phyloP scores from a whole-genome alignment of 169 alveolate species.

The Neospora caninum region DNA sequence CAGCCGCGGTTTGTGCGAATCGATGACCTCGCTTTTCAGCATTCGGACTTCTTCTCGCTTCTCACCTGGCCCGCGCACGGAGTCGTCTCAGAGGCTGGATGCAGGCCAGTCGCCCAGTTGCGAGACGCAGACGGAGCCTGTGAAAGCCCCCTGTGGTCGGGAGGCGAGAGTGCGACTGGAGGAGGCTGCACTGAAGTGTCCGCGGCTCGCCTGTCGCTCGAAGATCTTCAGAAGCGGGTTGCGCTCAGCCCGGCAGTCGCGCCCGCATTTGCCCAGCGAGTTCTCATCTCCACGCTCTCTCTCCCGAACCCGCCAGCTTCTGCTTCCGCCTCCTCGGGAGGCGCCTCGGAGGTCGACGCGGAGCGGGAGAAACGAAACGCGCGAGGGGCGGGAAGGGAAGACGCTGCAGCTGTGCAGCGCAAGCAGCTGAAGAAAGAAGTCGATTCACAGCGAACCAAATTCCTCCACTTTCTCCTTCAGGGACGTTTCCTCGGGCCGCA shows the following conservation, averaged over 20 bases:
- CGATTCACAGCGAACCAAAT: not conserved
- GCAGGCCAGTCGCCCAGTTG: too few species aligned
- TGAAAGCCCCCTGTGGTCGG: too few species aligned
- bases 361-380: not conserved
- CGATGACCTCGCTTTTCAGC: constrained; percentile 19
- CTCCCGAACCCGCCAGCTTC: not conserved
- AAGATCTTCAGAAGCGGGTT: too few species aligned
- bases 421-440: not conserved
- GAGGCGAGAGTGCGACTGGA: too few species aligned
- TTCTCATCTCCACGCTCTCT: not conserved
- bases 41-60: constrained; percentile 36
- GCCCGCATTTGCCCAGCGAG: not conserved
- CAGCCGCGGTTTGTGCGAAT: constrained; percentile 5
- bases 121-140: too few species aligned
- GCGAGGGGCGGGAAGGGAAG: not conserved
- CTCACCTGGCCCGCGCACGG: not conserved
- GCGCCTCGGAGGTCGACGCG: too few species aligned
- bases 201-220: too few species aligned
- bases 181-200: too few species aligned
- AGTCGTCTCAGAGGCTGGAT: too few species aligned
- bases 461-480: not conserved
- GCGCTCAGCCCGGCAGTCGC: not conserved
- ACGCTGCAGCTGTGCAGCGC: not conserved
- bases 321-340: too few species aligned
- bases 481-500: constrained; percentile 30